Evolutionary conservation across 306 rosid genomes (phyloP).

Genomic region (Phaseolus lunatus): DNA sequence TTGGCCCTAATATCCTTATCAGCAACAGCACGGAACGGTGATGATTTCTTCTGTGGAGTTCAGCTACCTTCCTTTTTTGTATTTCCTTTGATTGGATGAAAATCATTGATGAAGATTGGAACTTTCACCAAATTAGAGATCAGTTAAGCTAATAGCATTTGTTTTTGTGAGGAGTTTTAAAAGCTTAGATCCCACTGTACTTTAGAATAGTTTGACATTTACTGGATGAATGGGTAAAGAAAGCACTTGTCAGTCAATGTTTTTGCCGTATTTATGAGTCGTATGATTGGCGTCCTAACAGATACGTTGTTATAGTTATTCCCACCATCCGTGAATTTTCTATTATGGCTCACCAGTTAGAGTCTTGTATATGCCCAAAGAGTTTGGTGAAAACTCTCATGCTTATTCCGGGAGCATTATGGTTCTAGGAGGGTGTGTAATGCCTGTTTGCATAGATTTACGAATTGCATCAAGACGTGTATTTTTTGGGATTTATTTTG

Average conservation of each 20-base stretch:
- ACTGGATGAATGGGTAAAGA: not conserved
- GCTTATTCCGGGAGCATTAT: too few relatives aligned
- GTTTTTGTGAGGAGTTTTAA: conserved; percentile 32
- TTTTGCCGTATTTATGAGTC: not conserved
- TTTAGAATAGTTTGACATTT: not conserved
- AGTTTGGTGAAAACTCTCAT: not conserved
- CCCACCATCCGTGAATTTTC: too few relatives aligned
- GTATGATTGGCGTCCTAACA: too few relatives aligned
- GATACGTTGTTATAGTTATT: too few relatives aligned
- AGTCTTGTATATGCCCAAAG: too few relatives aligned
- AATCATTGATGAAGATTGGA: conserved; percentile 31
- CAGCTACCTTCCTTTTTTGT: not conserved
- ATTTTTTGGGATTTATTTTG: not conserved
- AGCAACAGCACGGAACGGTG: conserved; percentile 14
- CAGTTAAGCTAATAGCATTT: conserved; percentile 33
- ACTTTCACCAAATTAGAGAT: not conserved
- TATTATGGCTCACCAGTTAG: too few relatives aligned
- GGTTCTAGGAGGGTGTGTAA: too few relatives aligned
- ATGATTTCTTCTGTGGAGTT: conserved; percentile 31
- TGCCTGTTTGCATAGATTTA: too few relatives aligned
- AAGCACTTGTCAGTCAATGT: not conserved
- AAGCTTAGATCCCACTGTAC: not conserved
- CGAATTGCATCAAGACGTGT: not conserved
- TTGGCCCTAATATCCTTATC: conserved; percentile 6
- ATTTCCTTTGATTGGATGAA: conserved; percentile 18